phyloP scores from a whole-genome alignment of 2,329 filamentous ascomycete genomes.

The Fusarium compactum region DNA sequence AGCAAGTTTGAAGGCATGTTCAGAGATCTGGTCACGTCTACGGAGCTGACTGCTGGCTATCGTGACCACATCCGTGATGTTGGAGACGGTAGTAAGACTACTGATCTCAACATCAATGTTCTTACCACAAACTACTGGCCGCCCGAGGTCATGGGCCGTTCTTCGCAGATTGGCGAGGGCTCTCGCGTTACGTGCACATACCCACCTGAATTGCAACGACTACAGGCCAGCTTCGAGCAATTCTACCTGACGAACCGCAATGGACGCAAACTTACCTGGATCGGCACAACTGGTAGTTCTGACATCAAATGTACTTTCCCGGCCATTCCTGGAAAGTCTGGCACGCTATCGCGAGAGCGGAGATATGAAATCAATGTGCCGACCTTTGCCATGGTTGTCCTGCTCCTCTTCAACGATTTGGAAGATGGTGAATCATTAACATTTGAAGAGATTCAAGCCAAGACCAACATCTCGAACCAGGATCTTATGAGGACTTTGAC shows the following conservation, averaged over 20 bases:
- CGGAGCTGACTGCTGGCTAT: constrained; percentile 83
- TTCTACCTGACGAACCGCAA: constrained; percentile 91
- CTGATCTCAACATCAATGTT: constrained; percentile 86
- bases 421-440: constrained; percentile 62
- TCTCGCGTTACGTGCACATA: constrained; percentile 70
- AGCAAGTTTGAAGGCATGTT: constrained; percentile 97
- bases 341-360: constrained; percentile 70
- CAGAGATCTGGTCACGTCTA: constrained; percentile 91
- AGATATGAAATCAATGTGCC: constrained; percentile 92
- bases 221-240: constrained; percentile 87
- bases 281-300: constrained; percentile 77
- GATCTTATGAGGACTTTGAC: constrained; percentile 85
- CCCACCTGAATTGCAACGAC: constrained; percentile 76
- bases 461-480: constrained; percentile 79
- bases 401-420: constrained; percentile 90
- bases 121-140: constrained; percentile 97
- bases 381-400: constrained; percentile 90
- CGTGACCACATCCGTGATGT: constrained; percentile 71
- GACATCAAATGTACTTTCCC: constrained; percentile 87
- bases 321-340: constrained; percentile 76
- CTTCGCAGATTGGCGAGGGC: constrained; percentile 63
- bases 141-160: constrained; percentile 81
- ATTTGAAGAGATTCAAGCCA: constrained; percentile 83
- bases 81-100: constrained; percentile 61
- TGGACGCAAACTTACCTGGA: constrained; percentile 89